Conservation (phyloP, 2,329 filamentous ascomycete species). For the Apiospora sp. region DNA sequence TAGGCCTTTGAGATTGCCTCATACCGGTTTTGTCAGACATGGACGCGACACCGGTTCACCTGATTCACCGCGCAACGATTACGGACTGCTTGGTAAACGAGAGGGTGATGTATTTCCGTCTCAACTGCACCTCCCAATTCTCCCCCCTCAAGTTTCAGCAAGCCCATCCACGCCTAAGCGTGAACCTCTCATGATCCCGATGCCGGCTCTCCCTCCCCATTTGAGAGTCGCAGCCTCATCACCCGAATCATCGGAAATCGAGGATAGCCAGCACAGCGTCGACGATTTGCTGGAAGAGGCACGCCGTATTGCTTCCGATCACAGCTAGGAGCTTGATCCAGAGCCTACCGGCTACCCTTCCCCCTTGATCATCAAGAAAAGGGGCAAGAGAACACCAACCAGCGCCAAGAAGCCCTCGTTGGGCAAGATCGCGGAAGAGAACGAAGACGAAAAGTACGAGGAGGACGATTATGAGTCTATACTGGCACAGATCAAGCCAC, state of each 20-base stretch:
- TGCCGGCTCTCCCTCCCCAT: neutral
- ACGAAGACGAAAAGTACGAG: neutral
- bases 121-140: neutral
- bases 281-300: neutral
- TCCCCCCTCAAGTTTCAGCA: neutral
- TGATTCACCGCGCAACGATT: neutral
- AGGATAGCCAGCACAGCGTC: slow-evolving; percentile 9
- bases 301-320: slow-evolving; percentile 7
- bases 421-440: slow-evolving; percentile 16
- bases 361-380: neutral
- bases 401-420: neutral
- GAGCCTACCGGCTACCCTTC: neutral
- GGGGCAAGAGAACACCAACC: slow-evolving; percentile 1
- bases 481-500: neutral
- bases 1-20: too few species aligned
- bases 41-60: neutral
- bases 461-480: neutral
- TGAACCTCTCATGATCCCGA: neutral
- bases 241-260: neutral
- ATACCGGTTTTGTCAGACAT: neutral
- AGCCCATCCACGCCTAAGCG: neutral
- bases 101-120: neutral
- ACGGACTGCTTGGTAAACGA: neutral
- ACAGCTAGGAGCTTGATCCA: slow-evolving; percentile 8
- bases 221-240: neutral